These are phyloP conservation scores for Pelargonium australe DNA, from an alignment of 441 rosid species.

Conservation along the genomic window DNA sequence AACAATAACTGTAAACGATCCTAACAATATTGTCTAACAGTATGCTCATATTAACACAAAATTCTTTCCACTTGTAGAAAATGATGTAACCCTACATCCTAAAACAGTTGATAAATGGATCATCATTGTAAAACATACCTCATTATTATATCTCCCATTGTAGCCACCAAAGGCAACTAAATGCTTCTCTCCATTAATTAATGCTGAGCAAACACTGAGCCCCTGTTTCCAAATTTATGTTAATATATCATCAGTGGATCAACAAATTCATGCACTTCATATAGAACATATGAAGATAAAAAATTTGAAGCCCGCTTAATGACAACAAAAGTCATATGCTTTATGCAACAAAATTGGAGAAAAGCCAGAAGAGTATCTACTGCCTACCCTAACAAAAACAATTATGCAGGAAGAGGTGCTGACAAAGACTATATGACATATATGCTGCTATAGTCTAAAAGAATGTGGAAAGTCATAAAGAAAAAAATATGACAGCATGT, in stretches of 20 bases:
- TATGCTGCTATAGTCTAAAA: neutral
- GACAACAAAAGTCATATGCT: slow-evolving; percentile 2
- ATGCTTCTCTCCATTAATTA: slow-evolving; percentile 55
- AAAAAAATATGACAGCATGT: neutral
- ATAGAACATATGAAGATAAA: neutral
- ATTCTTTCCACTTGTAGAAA: neutral
- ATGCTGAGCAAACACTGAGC: slow-evolving; percentile 74
- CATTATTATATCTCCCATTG: slow-evolving; percentile 85
- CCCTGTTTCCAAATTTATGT: slow-evolving; percentile 49
- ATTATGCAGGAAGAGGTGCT: neutral
- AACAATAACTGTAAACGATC: no score
- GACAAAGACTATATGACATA: neutral
- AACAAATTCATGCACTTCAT: slow-evolving; percentile 8
- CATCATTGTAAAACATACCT: slow-evolving; percentile 37
- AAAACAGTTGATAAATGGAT: neutral
- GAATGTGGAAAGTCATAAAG: neutral
- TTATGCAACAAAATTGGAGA: slow-evolving; percentile 6
- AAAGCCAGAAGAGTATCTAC: neutral
- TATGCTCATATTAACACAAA: neutral
- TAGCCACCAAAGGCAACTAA: slow-evolving; percentile 96
- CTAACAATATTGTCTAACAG: no score
- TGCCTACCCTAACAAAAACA: neutral
- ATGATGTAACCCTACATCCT: neutral
- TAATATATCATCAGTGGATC: slow-evolving; percentile 9
- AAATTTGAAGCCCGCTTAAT: neutral